Base-by-base conservation (phyloP, 179 eudicot species). In the Carnegiea gigantea region DNA sequence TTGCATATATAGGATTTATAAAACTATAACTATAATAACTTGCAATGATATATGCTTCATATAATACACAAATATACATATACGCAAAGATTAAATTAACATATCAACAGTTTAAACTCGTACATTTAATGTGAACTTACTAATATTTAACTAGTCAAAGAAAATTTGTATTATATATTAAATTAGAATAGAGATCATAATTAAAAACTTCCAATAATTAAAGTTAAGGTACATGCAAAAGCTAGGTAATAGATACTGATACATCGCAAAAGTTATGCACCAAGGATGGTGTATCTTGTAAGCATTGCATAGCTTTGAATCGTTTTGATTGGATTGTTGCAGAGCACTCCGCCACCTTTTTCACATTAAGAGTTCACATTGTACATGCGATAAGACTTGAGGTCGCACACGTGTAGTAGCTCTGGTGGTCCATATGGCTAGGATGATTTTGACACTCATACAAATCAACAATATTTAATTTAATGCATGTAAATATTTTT, bases 241-340 rank as follows among this genome's bases (percentile, higher is more conserved):
- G 57, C 7, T 51, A 51, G 44, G 44, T 6, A 3, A 11, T 51
- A 70, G 44, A 70, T 2, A 70, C 36, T 70, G 9, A 70, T 70
- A 70, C 46, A 33, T 30, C n/a, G 18, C 8, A 70, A 70, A 70
- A 70, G 73, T 17, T 13, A 70, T 14, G 73, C 73, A 70, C 73
- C 33, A 36, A 70, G 73, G 73, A 70, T 70, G 73, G 73, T 70
- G 73, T 70, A 70, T 36, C 73, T 70, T 30, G 44, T 73, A 73
- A 74, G 73, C 72, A 73, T 73, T 44, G 44, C 51, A 73, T 80
- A 73, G 40, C 60, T 60, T 53, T 30, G 28, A 80, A 72, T 71
- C 23, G 62, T 74, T 80, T 48, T 81, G 83, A 81, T 81, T 62
- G 51, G 70, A 77, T 65, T 81, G 77, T 77, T 48, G 26, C 43